Percentiles rank a stretch among this genome's conserved stretches.
Evolutionary conservation across 2,329 filamentous ascomycete genomes (phyloP).

Genomic region (Gliomastix tumulicola): DNA sequence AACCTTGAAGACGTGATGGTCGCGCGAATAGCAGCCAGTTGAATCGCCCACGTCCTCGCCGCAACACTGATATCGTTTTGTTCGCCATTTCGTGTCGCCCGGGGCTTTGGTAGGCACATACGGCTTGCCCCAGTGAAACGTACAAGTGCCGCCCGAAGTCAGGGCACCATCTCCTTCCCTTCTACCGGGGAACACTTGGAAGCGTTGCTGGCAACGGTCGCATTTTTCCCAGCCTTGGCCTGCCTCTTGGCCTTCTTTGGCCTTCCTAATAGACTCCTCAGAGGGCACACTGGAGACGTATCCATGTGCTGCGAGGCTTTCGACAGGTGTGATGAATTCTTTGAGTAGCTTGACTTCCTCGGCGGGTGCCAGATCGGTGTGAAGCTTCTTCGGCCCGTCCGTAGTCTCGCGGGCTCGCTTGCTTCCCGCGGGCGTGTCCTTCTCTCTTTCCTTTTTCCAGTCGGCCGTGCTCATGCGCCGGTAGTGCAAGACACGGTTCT

Average conservation of each 20-base stretch:
- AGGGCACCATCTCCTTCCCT: constrained; percentile 70
- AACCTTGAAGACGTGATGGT: constrained; percentile 83
- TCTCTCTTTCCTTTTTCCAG: constrained; percentile 59
- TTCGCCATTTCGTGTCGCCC: constrained; percentile 48
- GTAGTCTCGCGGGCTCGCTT: constrained; percentile 13
- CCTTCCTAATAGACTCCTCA: constrained; percentile 57
- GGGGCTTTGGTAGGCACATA: constrained; percentile 51
- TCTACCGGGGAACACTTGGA: constrained; percentile 86
- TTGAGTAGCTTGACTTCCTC: constrained; percentile 64
- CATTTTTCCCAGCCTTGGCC: constrained; percentile 80
- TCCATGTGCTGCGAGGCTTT: constrained; percentile 58
- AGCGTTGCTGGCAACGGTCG: constrained; percentile 77
- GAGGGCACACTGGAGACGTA: constrained; percentile 68
- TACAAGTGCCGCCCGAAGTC: constrained; percentile 70
- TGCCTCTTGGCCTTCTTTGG: constrained; percentile 56
- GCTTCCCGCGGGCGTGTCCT: too few species aligned
- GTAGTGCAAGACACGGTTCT: constrained; percentile 68
- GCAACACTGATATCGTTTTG: constrained; percentile 72
- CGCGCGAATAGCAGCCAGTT: constrained; percentile 62
- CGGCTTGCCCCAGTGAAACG: constrained; percentile 70
- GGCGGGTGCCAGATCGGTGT: constrained; percentile 59
- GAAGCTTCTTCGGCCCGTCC: constrained; percentile 39
- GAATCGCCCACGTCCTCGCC: constrained; percentile 65
- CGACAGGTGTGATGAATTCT: constrained; percentile 56
- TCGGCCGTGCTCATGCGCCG: constrained; percentile 66